phyloP scores from a whole-genome alignment of 208 protist species.

The Herpetomonas muscarum region DNA sequence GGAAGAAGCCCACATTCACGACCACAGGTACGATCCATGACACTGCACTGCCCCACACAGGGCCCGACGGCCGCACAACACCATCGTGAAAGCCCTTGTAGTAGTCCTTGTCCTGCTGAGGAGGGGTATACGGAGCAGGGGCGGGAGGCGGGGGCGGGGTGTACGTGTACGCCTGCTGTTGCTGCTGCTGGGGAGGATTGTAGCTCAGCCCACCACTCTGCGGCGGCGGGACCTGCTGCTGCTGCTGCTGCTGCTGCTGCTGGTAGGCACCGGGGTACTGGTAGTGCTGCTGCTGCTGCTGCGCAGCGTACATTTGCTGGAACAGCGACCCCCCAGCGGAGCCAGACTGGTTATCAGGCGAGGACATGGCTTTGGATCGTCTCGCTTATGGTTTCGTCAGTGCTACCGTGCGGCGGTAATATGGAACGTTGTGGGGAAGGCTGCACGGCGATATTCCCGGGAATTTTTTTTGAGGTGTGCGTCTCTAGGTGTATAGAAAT shows the following conservation, averaged over 20 bases:
- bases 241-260: constrained; percentile 15
- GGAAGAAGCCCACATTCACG: constrained; percentile 83
- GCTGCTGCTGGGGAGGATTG: constrained; percentile 20
- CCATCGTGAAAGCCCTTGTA: constrained; percentile 90
- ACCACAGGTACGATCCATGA: constrained; percentile 75
- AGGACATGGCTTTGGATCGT: constrained; percentile 6
- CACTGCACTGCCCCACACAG: constrained; percentile 63
- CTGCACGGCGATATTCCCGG: no score
- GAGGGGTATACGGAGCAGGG: constrained; percentile 15
- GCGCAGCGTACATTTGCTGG: constrained; percentile 72
- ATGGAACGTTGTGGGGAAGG: no score
- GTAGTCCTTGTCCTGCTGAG: constrained; percentile 70
- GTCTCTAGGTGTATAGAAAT: no score
- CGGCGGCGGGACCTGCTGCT: constrained; percentile 21
- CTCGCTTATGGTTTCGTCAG: no score
- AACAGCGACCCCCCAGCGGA: constrained; percentile 57
- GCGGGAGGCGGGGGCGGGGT: constrained; percentile 8
- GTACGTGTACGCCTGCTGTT: constrained; percentile 8
- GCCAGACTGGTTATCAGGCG: background rate
- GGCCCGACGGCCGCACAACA: constrained; percentile 61
- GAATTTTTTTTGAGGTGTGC: no score
- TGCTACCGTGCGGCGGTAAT: no score
- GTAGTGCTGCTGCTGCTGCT: constrained; percentile 41
- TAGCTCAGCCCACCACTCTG: constrained; percentile 4
- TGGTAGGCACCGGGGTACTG: background rate